Evolutionary conservation across 352 stramenopile genomes (phyloP), one percentile per base, ranked within the genome.

Genomic region (Vaucheria bursata): DNA sequence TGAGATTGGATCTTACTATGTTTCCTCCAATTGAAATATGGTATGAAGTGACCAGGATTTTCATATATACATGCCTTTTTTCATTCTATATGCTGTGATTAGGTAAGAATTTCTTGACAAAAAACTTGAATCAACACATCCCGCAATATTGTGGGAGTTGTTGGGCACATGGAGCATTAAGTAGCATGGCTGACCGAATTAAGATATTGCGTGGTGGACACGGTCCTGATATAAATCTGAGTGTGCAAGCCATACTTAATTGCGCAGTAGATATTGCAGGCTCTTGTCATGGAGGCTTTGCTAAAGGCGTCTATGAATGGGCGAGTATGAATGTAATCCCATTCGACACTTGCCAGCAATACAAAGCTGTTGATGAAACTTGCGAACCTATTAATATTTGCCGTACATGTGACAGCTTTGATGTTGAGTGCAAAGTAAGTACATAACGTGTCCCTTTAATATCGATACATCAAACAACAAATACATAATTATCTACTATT

Each of bases 71-170:
- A n/a, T n/a, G n/a, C n/a, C n/a, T n/a, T n/a, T n/a, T n/a, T n/a
- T n/a, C n/a, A n/a, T n/a, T n/a, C n/a, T n/a, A n/a, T n/a, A n/a
- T n/a, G n/a, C n/a, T 25, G 25, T 25, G 12, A 12, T 25, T 25
- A 59, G 45, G 45, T 25, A 59, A 7, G 33, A 68, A 50, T n/a
- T 98, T 93, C 83, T 88, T 97, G 25, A 98, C 94, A n/a, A 96
- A 93, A 88, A 92, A 94, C 84, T 94, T 97, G 80, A 99, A 99
- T 87, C 96, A 99, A 84, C 96, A 99, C 85, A 97, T 98, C 73
- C 95, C 95, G 33, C 85, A 91, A 84, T 92, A 92, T 79, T 93
- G 90, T 78, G 88, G 88, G 0, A 85, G 77, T 0, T 92, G 88
- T 79, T 94, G 89, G 90, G 89, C 89, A 0, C 90, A 94, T 79